Evolutionary conservation across 2,329 filamentous ascomycete species (phyloP), one percentile per base, ranked within the genome.

Genomic region (Epichloe typhina): DNA sequence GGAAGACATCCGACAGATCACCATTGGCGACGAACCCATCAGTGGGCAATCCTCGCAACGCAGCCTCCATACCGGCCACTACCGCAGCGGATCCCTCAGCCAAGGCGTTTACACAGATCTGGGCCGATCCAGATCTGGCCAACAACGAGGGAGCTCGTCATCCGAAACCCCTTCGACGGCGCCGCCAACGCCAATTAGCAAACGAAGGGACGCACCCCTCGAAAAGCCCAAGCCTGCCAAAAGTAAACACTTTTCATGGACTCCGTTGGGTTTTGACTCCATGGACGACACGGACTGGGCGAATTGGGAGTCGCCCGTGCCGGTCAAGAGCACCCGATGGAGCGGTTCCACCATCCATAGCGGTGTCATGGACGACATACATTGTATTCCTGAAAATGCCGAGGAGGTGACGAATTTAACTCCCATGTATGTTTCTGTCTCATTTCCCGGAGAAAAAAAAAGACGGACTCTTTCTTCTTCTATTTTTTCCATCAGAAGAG

Each of bases 1-100:
- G 53, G 93, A 97, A 64, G 93, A 98, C 63, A 81, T 98, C 46
- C 79, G 90, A 57, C 93, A 97, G 67, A 94, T 91, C 13, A 95
- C 93, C 0, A 89, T 98, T 6, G 93, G 93, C 23, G 93, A 98
- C 50, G 93, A 98, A 69, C 87, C 83, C 15, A 80, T 88, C 55
- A 81, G 74, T 53, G 83, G 80, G 13, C 63, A 64, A 33, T 12
- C 56, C 37, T 50, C 53, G 35, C 57, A 58, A 47, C 62, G 50
- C 55, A 52, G 23, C 40, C 37, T 36, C 2, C 52, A 49, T n/a
- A 50, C 52, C 3, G 44, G 52, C 49, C 50, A 47, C 35, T 37
- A 15, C 23, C 52, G 43, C 11, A 33, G n/a, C 15, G 46, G 38
- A 9, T 49, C 56, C n/a, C 49, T 48, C 40, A 53, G 51, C 50